A percentile compares a stretch with the other conserved stretches of the same genome.
phyloP scores from a whole-genome alignment of 1,284 basidiomycete species.

The Xanthoconium separans region DNA sequence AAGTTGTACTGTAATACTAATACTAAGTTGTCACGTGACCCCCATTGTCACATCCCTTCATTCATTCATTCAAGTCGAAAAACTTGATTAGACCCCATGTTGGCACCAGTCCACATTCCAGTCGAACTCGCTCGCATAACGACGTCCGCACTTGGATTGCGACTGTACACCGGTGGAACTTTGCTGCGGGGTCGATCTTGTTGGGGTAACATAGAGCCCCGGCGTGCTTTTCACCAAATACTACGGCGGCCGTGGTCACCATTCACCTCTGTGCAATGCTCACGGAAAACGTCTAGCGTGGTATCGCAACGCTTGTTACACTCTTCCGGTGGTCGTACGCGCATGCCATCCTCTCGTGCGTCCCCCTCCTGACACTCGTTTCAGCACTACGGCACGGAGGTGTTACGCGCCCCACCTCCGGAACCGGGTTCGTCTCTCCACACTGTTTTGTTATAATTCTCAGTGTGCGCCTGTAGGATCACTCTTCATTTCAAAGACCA shows the following conservation, averaged over 20 bases:
- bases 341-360: background rate
- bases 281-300: background rate
- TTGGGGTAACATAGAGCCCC: background rate
- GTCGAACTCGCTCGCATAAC: conserved; percentile 16
- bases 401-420: conserved; percentile 48
- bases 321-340: conserved; percentile 16
- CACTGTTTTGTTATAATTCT: background rate
- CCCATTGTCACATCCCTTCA: background rate
- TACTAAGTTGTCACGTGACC: background rate
- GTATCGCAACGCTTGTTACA: conserved; percentile 14
- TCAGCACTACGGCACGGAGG: conserved; percentile 39
- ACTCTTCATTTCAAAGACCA: conserved; percentile 89
- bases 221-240: conserved; percentile 11
- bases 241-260: background rate
- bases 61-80: too few species aligned
- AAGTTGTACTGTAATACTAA: too few species aligned
- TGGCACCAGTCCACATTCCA: conserved; percentile 1
- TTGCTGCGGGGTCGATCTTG: background rate
- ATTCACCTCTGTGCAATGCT: background rate
- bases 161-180: conserved; percentile 2
- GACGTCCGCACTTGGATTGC: conserved; percentile 6
- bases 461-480: conserved; percentile 52
- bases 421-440: conserved; percentile 58
- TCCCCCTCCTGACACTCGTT: background rate
- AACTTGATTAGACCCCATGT: too few species aligned